These are phyloP conservation scores for Obelidium mucronatum DNA, from an alignment of 192 early-diverging fungal species.

Conservation along the genomic window DNA sequence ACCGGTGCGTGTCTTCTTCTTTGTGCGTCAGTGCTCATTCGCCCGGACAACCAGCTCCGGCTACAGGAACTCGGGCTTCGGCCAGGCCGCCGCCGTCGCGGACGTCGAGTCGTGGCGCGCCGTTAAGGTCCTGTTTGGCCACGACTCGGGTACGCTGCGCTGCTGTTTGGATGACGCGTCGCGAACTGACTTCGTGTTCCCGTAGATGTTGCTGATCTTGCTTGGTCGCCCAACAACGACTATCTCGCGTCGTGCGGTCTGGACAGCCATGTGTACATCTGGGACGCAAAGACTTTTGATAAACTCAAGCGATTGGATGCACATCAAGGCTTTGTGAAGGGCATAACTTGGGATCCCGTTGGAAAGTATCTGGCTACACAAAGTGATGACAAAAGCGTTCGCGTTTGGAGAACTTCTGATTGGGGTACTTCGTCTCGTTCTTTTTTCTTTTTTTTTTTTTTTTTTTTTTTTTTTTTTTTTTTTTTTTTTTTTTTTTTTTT, in stretches of 20 bases:
- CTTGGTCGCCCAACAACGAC: conserved; percentile 88
- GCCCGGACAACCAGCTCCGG: conserved; percentile 16
- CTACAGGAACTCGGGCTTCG: conserved; percentile 13
- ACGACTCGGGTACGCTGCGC: conserved; percentile 85
- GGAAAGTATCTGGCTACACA: conserved; percentile 93
- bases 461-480: conserved; percentile 7
- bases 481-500: neutral
- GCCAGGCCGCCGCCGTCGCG: conserved; percentile 23
- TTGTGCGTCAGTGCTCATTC: neutral
- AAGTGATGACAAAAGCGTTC: conserved; percentile 88
- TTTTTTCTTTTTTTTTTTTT: neutral
- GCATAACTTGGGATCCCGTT: conserved; percentile 94
- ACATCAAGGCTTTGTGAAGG: conserved; percentile 94
- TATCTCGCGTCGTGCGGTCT: conserved; percentile 92
- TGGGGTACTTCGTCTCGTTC: conserved; percentile 59
- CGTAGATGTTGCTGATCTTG: conserved; percentile 87
- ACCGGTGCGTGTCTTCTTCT: conserved; percentile 49
- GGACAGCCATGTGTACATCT: conserved; percentile 83
- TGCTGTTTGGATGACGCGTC: too few relatives aligned
- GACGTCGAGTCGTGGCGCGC: conserved; percentile 79
- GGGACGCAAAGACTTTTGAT: conserved; percentile 84
- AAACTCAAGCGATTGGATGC: conserved; percentile 67
- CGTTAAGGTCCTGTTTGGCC: conserved; percentile 77
- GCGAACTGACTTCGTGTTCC: too few relatives aligned
- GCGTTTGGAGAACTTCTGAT: conserved; percentile 87